A percentile compares a stretch with the other conserved stretches of the same genome.
phyloP scores from a whole-genome alignment of 176 grass and related monocot species.

The Melocanna baccifera region DNA sequence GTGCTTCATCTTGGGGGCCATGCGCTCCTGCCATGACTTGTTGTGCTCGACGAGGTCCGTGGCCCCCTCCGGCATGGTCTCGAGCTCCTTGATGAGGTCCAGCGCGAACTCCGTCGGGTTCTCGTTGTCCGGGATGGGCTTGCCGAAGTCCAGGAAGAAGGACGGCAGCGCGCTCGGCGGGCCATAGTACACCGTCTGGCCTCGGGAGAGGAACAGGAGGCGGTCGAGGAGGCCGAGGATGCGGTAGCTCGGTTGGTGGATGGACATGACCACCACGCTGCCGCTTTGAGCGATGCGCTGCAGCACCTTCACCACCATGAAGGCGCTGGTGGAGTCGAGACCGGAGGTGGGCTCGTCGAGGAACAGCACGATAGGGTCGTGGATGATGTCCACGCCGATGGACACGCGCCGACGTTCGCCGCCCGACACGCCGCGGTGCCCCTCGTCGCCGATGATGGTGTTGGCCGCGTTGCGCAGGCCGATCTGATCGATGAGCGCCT shows the following conservation, averaged over 20 bases:
- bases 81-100: constrained; percentile 85
- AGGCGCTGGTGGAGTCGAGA: constrained; percentile 96
- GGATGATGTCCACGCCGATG: constrained; percentile 95
- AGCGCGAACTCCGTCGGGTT: constrained; percentile 95
- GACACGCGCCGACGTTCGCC: constrained; percentile 91
- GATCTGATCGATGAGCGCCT: constrained; percentile 88
- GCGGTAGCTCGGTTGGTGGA: constrained; percentile 96
- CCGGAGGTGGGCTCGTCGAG: constrained; percentile 97
- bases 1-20: constrained; percentile 30
- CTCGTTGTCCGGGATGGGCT: constrained; percentile 85
- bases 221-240: constrained; percentile 87
- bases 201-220: constrained; percentile 87
- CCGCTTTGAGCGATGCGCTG: constrained; percentile 93
- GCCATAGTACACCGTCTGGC: constrained; percentile 88
- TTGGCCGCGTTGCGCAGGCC: constrained; percentile 64
- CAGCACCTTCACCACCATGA: constrained; percentile 92
- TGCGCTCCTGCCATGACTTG: constrained; percentile 58
- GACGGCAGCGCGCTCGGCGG: constrained; percentile 49
- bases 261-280: constrained; percentile 93
- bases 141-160: constrained; percentile 89
- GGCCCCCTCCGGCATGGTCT: constrained; percentile 56
- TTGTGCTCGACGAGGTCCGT: constrained; percentile 64
- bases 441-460: constrained; percentile 98
- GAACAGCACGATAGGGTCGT: constrained; percentile 92
- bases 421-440: constrained; percentile 89